Evolutionary conservation across 768 basidiomycete genomes (phyloP).

Genomic region (Tricholoma bakamatsutake): DNA sequence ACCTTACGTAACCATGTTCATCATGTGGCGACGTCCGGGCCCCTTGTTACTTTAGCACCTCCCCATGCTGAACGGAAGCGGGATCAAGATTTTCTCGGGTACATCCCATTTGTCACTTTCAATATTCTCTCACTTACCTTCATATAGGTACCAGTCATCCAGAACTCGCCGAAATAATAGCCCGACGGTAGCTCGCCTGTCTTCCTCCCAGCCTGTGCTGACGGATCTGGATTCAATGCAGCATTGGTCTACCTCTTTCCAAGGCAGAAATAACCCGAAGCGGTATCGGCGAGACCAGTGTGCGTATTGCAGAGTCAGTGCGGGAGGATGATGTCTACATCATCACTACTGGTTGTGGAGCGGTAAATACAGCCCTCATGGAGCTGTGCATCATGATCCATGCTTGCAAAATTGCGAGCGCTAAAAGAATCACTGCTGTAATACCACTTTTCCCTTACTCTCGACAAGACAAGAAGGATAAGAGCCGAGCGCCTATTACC

Average conservation of each 20-base stretch:
- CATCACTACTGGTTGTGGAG: slow-evolving; percentile 85
- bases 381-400: slow-evolving; percentile 99
- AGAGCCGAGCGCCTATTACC: slow-evolving; percentile 95
- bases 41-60: background rate
- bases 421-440: slow-evolving; percentile 97
- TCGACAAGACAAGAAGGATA: slow-evolving; percentile 98
- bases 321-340: slow-evolving; percentile 99
- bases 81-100: slow-evolving; percentile 57
- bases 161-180: slow-evolving; percentile 90
- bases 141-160: slow-evolving; percentile 87
- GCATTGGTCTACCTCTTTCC: slow-evolving; percentile 85
- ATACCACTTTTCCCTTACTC: slow-evolving; percentile 96
- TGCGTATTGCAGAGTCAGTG: slow-evolving; percentile 91
- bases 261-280: slow-evolving; percentile 85
- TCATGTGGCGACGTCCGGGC: too few species aligned
- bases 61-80: slow-evolving; percentile 47
- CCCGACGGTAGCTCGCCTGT: slow-evolving; percentile 61
- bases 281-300: slow-evolving; percentile 86
- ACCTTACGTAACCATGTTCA: background rate
- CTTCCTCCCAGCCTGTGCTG: slow-evolving; percentile 14
- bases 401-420: slow-evolving; percentile 99
- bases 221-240: slow-evolving; percentile 28
- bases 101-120: slow-evolving; percentile 6
- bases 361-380: slow-evolving; percentile 93
- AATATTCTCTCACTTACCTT: background rate